Evolutionary conservation across 306 rosid species (phyloP).

Genomic region (Urtica urens): DNA sequence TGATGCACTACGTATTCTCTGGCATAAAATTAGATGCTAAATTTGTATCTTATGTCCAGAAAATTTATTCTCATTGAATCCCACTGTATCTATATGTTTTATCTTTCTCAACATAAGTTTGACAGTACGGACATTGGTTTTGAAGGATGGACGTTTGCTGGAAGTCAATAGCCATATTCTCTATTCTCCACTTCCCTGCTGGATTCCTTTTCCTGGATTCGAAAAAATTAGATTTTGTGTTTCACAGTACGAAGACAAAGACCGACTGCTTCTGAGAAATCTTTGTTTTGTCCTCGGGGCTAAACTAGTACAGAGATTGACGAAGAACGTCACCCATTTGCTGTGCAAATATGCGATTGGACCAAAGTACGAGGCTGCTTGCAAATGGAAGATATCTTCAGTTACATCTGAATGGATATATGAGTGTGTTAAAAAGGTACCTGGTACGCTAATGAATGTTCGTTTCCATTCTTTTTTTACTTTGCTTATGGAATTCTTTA

Average conservation of each 20-base stretch:
- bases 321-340: slow-evolving; percentile 80
- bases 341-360: slow-evolving; percentile 76
- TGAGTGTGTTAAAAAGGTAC: slow-evolving; percentile 93
- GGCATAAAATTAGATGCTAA: too few relatives aligned
- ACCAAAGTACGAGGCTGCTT: slow-evolving; percentile 74
- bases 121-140: slow-evolving; percentile 20
- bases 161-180: slow-evolving; percentile 68
- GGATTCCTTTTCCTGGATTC: slow-evolving; percentile 72
- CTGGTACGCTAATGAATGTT: not conserved
- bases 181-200: slow-evolving; percentile 88
- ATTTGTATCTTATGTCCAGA: too few relatives aligned
- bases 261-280: slow-evolving; percentile 61
- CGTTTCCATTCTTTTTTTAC: not conserved
- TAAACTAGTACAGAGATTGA: slow-evolving; percentile 54
- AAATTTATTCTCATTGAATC: too few relatives aligned
- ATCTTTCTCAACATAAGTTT: too few relatives aligned
- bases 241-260: slow-evolving; percentile 85
- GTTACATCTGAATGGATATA: slow-evolving; percentile 74
- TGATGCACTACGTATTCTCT: too few relatives aligned
- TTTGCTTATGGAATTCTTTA: not conserved
- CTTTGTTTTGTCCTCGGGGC: slow-evolving; percentile 88
- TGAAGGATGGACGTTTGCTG: slow-evolving; percentile 73
- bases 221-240: slow-evolving; percentile 73
- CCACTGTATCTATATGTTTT: too few relatives aligned
- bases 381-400: slow-evolving; percentile 62